These are phyloP conservation scores for Fusarium hainanense DNA, from an alignment of 2,329 filamentous ascomycete species.

Conservation along the genomic window DNA sequence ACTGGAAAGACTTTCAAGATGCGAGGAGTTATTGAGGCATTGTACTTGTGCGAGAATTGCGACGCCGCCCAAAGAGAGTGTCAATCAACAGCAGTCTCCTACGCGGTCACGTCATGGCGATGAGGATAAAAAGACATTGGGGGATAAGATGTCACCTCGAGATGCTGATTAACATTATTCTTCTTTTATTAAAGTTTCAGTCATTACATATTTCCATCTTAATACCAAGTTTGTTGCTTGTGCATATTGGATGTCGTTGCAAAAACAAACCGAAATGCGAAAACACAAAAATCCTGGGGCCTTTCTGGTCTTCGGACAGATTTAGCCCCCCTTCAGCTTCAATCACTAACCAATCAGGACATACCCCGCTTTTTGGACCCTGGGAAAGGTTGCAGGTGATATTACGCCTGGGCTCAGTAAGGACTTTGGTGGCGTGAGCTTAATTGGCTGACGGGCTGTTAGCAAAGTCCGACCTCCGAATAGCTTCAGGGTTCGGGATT, in stretches of 20 bases:
- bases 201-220: neutral
- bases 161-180: neutral
- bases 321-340: neutral
- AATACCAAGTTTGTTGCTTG: neutral
- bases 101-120: slow-evolving; percentile 10
- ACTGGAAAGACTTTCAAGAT: slow-evolving; percentile 27
- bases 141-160: slow-evolving; percentile 2
- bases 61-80: slow-evolving; percentile 26
- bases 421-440: neutral
- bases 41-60: slow-evolving; percentile 40
- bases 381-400: neutral
- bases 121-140: slow-evolving; percentile 21
- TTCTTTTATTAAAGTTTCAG: too few species aligned
- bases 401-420: neutral
- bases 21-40: slow-evolving; percentile 38
- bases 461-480: neutral
- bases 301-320: slow-evolving; percentile 1
- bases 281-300: neutral
- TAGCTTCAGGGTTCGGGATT: slow-evolving; percentile 5
- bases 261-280: slow-evolving; percentile 2
- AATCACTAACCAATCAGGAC: neutral
- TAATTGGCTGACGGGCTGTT: neutral
- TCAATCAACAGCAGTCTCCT: slow-evolving; percentile 22
- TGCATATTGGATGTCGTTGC: neutral
- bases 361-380: neutral